These are phyloP conservation scores for Escallonia herrerae DNA, from an alignment of 129 eudicot genomes.

Conservation along the genomic window DNA sequence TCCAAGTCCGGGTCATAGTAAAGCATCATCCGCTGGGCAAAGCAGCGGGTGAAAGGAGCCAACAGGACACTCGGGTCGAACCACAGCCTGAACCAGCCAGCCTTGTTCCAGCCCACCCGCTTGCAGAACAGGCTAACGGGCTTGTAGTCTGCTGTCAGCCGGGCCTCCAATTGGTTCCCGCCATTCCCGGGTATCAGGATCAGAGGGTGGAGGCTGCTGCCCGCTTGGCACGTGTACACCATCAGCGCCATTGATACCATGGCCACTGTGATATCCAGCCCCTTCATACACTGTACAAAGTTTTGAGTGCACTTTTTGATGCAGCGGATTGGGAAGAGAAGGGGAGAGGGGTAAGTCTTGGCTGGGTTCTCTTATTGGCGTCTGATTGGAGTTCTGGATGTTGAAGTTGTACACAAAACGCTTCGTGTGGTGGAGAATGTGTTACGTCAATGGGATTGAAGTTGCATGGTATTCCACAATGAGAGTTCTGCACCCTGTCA, in stretches of 20 bases:
- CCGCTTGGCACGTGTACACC: constrained; percentile 23
- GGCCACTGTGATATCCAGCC: neutral
- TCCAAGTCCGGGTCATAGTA: constrained; percentile 43
- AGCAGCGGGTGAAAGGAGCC: constrained; percentile 62
- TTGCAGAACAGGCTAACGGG: constrained; percentile 54
- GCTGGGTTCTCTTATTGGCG: neutral
- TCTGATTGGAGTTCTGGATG: neutral
- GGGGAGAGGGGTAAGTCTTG: neutral
- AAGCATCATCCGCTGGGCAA: constrained; percentile 55
- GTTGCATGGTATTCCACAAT: too few species aligned
- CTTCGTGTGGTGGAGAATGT: constrained; percentile 8
- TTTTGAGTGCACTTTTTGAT: too few species aligned
- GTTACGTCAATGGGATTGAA: neutral
- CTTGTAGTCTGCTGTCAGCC: constrained; percentile 51
- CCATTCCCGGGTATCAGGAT: constrained; percentile 76
- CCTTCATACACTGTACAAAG: neutral
- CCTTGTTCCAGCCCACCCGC: constrained; percentile 29
- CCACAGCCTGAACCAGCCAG: constrained; percentile 93
- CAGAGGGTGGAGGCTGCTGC: constrained; percentile 43
- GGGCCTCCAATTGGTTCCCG: constrained; percentile 88
- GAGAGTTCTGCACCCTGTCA: too few species aligned
- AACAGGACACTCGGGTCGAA: constrained; percentile 58
- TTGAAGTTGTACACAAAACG: neutral
- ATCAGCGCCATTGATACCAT: constrained; percentile 18
- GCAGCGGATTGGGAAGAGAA: neutral